Evolutionary conservation across 2,329 filamentous ascomycete genomes (phyloP).

Genomic region (Lizonia empirigonia): DNA sequence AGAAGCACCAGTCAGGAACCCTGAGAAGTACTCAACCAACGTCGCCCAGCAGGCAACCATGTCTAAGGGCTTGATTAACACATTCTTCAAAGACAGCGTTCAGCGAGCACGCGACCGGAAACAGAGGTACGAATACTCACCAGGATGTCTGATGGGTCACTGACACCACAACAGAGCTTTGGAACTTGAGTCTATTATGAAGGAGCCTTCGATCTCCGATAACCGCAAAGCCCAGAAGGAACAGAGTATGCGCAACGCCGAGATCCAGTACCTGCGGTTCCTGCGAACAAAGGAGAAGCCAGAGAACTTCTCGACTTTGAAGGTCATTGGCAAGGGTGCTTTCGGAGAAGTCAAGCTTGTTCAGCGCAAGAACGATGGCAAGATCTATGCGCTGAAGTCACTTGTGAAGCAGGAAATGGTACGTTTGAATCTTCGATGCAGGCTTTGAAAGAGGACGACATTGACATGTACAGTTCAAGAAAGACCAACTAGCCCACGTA

Average conservation of each 20-base stretch:
- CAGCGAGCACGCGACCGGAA: conserved; percentile 95
- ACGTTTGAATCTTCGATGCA: conserved; percentile 10
- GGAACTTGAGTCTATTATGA: conserved; percentile 85
- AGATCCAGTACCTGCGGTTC: conserved; percentile 92
- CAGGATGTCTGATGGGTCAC: background rate
- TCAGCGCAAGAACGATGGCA: conserved; percentile 92
- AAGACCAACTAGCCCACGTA: conserved; percentile 96
- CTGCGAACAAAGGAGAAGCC: conserved; percentile 90
- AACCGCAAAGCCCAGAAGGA: conserved; percentile 82
- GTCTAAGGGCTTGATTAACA: conserved; percentile 68
- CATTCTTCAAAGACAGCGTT: conserved; percentile 98
- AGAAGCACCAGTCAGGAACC: conserved; percentile 76
- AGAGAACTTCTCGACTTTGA: conserved; percentile 93
- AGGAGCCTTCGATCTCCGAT: conserved; percentile 75
- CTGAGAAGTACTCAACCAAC: conserved; percentile 86
- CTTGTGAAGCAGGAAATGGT: conserved; percentile 97
- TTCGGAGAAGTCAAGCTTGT: conserved; percentile 98
- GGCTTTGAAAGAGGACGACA: background rate
- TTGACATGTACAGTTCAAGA: conserved; percentile 72
- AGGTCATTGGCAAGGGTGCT: conserved; percentile 98
- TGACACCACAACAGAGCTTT: conserved; percentile 69
- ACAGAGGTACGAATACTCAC: conserved; percentile 69
- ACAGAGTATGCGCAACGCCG: conserved; percentile 82
- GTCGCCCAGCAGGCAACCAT: conserved; percentile 75
- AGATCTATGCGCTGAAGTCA: conserved; percentile 98